Conservation (phyloP, 495 filamentous ascomycete species). For the Aspergillus leporis region DNA sequence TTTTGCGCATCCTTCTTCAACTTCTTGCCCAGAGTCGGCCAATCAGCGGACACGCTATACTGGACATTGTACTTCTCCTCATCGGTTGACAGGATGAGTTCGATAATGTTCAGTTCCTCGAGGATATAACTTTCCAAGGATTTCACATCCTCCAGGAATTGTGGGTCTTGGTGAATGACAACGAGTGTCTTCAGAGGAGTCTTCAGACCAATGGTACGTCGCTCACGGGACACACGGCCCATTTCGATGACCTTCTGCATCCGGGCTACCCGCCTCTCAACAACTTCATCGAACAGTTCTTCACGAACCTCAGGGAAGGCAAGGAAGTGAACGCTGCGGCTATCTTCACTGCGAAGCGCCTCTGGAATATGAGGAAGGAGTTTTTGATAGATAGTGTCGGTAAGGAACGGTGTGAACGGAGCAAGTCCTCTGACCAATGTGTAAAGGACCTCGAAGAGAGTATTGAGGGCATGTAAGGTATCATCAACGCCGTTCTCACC, state of each 20-base stretch:
- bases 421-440: constrained; percentile 84
- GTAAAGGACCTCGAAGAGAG: constrained; percentile 94
- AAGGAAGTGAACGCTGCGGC: constrained; percentile 89
- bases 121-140: constrained; percentile 82
- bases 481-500: constrained; percentile 87
- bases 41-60: constrained; percentile 86
- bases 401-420: constrained; percentile 94
- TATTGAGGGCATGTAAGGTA: constrained; percentile 88
- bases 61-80: constrained; percentile 90
- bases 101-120: constrained; percentile 87
- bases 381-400: constrained; percentile 87
- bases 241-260: constrained; percentile 98
- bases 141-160: constrained; percentile 83
- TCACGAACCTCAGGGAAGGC: constrained; percentile 83
- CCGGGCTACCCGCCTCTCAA: constrained; percentile 81
- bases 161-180: constrained; percentile 80
- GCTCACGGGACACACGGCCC: constrained; percentile 80
- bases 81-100: constrained; percentile 81
- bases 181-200: constrained; percentile 86
- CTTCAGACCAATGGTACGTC: constrained; percentile 81
- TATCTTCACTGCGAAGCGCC: constrained; percentile 62
- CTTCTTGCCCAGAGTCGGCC: constrained; percentile 94
- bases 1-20: constrained; percentile 88
- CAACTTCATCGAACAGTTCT: constrained; percentile 82
- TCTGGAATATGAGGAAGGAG: constrained; percentile 80